Conservation (phyloP, 768 basidiomycete genomes). For the Heimioporus sp. region DNA sequence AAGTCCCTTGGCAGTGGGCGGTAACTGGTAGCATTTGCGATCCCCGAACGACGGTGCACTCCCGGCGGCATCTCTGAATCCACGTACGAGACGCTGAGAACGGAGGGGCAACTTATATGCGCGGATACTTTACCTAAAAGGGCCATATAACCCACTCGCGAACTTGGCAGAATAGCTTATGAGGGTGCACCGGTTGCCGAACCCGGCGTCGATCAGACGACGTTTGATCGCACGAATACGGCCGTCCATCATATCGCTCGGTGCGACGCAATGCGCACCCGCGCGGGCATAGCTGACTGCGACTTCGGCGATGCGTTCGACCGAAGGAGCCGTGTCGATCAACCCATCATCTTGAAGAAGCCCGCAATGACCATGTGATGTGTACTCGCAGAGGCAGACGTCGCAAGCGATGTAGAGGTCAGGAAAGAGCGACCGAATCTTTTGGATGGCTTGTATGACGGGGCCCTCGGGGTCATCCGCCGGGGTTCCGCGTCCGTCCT, state of each 20-base stretch:
- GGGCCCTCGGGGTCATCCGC: slow-evolving; percentile 91
- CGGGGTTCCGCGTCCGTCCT: slow-evolving; percentile 83
- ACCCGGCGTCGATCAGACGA: slow-evolving; percentile 75
- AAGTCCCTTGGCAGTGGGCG: slow-evolving; percentile 82
- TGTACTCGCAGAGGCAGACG: slow-evolving; percentile 99
- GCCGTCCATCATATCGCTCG: slow-evolving; percentile 99
- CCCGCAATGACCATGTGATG: slow-evolving; percentile 97
- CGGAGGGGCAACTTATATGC: not conserved
- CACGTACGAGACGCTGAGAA: not conserved
- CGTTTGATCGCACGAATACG: slow-evolving; percentile 88
- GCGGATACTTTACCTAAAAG: slow-evolving; percentile 68
- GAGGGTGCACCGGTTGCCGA: slow-evolving; percentile 84
- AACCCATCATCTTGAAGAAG: slow-evolving; percentile 69
- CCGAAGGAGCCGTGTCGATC: slow-evolving; percentile 76
- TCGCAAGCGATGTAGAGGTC: slow-evolving; percentile 87
- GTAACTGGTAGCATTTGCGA: slow-evolving; percentile 98
- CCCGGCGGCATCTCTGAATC: slow-evolving; percentile 88
- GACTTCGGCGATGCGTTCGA: slow-evolving; percentile 87
- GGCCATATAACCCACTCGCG: slow-evolving; percentile 91
- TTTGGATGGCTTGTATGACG: slow-evolving; percentile 89
- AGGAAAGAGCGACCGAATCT: slow-evolving; percentile 76
- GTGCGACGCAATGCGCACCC: slow-evolving; percentile 97
- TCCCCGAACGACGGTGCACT: slow-evolving; percentile 94
- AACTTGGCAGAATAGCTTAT: slow-evolving; percentile 99
- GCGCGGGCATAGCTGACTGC: slow-evolving; percentile 90